These are phyloP conservation scores for Lepiota venenata DNA, from an alignment of 768 basidiomycete species.

Conservation along the genomic window DNA sequence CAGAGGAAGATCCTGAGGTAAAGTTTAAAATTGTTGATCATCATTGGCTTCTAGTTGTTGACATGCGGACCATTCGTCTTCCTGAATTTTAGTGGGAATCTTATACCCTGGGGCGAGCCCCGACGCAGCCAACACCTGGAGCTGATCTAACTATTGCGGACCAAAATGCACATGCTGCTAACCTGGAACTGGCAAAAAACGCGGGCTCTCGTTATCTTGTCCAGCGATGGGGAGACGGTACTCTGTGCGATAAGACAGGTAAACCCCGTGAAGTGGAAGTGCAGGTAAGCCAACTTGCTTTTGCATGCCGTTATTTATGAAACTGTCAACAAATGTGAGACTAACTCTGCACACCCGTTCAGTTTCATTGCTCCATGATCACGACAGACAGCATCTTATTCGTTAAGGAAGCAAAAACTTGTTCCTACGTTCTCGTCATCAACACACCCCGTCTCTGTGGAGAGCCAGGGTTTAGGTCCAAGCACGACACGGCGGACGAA, in stretches of 20 bases:
- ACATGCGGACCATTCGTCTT: conserved; percentile 3
- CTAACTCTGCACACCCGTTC: conserved; percentile 18
- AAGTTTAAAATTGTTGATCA: conserved; percentile 23
- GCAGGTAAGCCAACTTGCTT: conserved; percentile 55
- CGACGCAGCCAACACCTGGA: conserved; percentile 52
- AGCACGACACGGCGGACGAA: conserved; percentile 61
- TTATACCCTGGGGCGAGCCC: conserved; percentile 75
- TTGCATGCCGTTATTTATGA: conserved; percentile 3
- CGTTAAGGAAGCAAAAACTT: conserved; percentile 91
- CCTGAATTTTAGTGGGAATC: conserved; percentile 57
- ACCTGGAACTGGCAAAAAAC: conserved; percentile 73
- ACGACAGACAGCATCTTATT: conserved; percentile 88
- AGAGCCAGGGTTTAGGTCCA: conserved; percentile 89
- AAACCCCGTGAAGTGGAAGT: conserved; percentile 89
- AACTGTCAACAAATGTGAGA: conserved; percentile 15
- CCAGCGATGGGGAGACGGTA: conserved; percentile 90
- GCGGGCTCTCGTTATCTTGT: conserved; percentile 89
- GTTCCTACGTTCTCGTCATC: conserved; percentile 90
- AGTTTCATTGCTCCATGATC: conserved; percentile 97
- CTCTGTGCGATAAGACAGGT: conserved; percentile 89
- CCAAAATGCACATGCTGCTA: conserved; percentile 57
- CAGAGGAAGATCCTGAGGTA: conserved; percentile 85
- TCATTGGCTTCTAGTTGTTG: conserved; percentile 18
- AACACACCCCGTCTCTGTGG: conserved; percentile 94
- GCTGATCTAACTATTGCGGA: conserved; percentile 67